Conservation (phyloP, 257 asterid species). For the Solanum pimpinellifolium region DNA sequence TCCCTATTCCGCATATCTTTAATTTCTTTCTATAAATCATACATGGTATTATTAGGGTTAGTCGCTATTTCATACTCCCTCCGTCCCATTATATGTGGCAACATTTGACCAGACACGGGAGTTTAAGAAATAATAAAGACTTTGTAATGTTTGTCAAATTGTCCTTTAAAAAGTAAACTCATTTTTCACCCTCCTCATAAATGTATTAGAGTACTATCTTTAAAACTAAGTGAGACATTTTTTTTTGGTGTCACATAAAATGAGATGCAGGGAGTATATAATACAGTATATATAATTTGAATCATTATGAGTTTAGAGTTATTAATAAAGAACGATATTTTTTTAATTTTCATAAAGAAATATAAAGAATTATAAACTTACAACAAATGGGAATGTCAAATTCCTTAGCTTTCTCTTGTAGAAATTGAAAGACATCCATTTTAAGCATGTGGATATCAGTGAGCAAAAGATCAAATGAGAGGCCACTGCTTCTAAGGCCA, state of each 20-base stretch:
- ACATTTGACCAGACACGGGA: too few relatives aligned
- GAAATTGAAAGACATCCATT: slow-evolving; percentile 42
- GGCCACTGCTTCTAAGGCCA: background rate
- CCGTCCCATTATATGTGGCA: too few relatives aligned
- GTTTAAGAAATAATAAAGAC: too few relatives aligned
- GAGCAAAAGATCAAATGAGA: background rate
- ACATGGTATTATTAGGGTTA: background rate
- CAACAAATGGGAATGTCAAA: slow-evolving; percentile 44
- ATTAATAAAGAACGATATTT: background rate
- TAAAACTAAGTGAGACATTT: too few relatives aligned
- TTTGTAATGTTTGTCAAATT: too few relatives aligned
- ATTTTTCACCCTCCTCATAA: too few relatives aligned
- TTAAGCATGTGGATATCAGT: slow-evolving; percentile 54
- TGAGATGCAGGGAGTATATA: too few relatives aligned
- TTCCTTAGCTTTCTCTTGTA: slow-evolving; percentile 26
- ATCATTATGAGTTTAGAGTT: background rate
- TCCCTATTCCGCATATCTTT: too few relatives aligned
- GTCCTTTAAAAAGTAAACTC: too few relatives aligned
- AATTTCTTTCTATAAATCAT: too few relatives aligned
- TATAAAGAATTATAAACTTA: slow-evolving; percentile 10
- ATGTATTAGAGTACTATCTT: too few relatives aligned
- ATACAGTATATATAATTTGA: background rate
- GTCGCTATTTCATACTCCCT: background rate
- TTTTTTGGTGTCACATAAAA: too few relatives aligned
- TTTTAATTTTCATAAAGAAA: background rate